Base-by-base conservation (phyloP, 768 basidiomycete genomes). In the Mrakia frigida region DNA sequence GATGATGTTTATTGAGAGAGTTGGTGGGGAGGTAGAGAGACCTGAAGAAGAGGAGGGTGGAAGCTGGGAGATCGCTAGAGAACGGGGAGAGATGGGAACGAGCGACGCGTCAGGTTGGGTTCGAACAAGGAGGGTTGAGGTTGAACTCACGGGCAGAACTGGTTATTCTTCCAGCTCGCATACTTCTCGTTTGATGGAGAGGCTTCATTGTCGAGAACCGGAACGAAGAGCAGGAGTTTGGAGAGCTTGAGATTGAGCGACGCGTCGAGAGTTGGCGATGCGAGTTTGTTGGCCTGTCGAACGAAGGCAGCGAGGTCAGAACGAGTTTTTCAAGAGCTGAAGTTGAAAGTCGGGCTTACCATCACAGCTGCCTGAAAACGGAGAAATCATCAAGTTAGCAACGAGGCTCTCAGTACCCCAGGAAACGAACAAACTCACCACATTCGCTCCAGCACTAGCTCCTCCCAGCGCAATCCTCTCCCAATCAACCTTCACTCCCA, bases 361-460 rank as follows among this genome's bases (percentile, higher is more conserved):
- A 72, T 37, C 3, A 37, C 56, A 2, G 71, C 71, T 13, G 71
- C 46, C 46, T 50, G 21, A 14, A 9, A 50, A 18, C 16, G 11
- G 2, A 14, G 6, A 50, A 50, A 50, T 2, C 39, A 1, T 50
- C 13, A 3, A 50, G 46, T 50, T 18, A 50, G 46, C 46, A 21
- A 21, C 11, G 14, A 50, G 21, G 3, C 1, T 18, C 2, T 18
- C 2, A 50, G 11, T 18, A 9, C 70, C 70, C 56, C 50, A 0
- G 23, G 35, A n/a, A 70, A 70, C 21, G 41, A 50, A 28, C 28
- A 25, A 31, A 71, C 70, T 31, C 25, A 71, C 71, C 14, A 72
- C 56, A 52, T 72, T 72, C 52, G 9, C 71, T 18, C 71, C 71
- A 3, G 71, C 71, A 41, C 71, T 72, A 35, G 71, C 71, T 6